These are phyloP conservation scores for Henckelia pumila DNA, from an alignment of 257 asterid species.

Conservation along the genomic window DNA sequence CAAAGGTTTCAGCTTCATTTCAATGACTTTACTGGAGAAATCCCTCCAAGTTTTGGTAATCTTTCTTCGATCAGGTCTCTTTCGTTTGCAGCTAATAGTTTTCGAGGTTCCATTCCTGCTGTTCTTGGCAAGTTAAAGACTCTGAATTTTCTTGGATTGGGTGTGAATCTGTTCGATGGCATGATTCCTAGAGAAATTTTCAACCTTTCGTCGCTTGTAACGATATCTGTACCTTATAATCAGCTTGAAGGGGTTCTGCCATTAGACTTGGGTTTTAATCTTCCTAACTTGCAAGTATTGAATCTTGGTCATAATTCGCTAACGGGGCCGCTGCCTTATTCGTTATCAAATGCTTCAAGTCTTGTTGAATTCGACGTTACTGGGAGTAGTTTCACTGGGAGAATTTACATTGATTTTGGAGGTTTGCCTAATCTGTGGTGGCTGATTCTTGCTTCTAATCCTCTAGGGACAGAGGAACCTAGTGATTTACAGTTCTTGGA, in stretches of 20 bases:
- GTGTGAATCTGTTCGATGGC: conserved; percentile 24
- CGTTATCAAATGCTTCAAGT: conserved; percentile 25
- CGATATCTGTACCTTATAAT: conserved; percentile 17
- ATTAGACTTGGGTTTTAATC: conserved; percentile 17
- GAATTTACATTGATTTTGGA: conserved; percentile 21
- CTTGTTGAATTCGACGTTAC: conserved; percentile 23
- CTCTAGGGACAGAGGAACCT: conserved; percentile 10
- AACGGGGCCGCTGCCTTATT: conserved; percentile 21
- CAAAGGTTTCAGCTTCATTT: conserved; percentile 19
- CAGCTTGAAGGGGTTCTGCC: conserved; percentile 24
- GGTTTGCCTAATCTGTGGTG: conserved; percentile 23
- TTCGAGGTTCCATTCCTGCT: conserved; percentile 19
- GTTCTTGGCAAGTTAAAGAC: conserved; percentile 18
- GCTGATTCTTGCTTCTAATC: conserved; percentile 26
- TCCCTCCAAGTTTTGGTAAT: conserved; percentile 26
- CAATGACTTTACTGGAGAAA: conserved; percentile 20
- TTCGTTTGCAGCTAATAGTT: conserved; percentile 22
- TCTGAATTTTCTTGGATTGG: conserved; percentile 22
- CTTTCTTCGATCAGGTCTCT: conserved; percentile 19
- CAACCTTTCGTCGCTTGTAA: conserved; percentile 22
- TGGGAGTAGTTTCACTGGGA: conserved; percentile 15
- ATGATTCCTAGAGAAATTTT: conserved; percentile 18
- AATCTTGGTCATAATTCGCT: conserved; percentile 25
- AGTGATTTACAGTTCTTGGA: conserved; percentile 21
- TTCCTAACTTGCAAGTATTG: conserved; percentile 22